Evolutionary conservation across 768 basidiomycete species (phyloP).

Genomic region (Phanerochaete carnosa): DNA sequence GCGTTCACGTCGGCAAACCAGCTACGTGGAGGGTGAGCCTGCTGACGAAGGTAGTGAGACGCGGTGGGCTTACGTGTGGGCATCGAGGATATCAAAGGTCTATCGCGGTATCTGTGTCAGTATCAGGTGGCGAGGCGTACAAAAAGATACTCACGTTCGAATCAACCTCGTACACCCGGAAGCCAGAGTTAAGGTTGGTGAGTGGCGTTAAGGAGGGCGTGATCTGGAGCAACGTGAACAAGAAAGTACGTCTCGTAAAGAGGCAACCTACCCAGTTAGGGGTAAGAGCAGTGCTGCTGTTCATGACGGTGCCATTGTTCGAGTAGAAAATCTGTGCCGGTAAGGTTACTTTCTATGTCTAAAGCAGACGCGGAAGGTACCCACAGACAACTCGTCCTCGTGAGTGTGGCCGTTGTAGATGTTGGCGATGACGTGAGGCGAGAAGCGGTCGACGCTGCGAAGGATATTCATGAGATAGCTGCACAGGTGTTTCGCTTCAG

Average conservation of each 20-base stretch:
- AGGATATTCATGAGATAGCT: background rate
- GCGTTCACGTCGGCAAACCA: conserved; percentile 63
- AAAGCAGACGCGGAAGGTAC: conserved; percentile 5
- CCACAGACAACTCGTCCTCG: conserved; percentile 66
- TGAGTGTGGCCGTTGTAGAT: conserved; percentile 82
- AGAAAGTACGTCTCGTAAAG: background rate
- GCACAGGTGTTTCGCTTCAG: background rate
- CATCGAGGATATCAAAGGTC: conserved; percentile 78
- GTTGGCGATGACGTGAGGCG: conserved; percentile 77
- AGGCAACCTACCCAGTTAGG: conserved; percentile 42
- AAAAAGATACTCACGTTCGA: conserved; percentile 46
- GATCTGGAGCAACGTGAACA: conserved; percentile 36
- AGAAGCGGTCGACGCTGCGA: conserved; percentile 67
- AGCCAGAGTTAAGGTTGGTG: conserved; percentile 73
- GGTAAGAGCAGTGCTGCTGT: conserved; percentile 51
- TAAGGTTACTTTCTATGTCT: background rate
- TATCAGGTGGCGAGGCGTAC: background rate
- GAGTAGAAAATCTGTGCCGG: conserved; percentile 56
- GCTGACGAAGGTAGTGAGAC: background rate
- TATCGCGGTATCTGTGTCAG: conserved; percentile 22
- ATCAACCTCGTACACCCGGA: conserved; percentile 71
- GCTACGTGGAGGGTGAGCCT: conserved; percentile 29
- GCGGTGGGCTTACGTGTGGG: conserved; percentile 57
- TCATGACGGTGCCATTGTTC: conserved; percentile 65
- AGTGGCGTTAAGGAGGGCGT: conserved; percentile 69